Evolutionary conservation across 192 early-diverging fungal genomes (phyloP).

Genomic region (Allomyces javanicus): DNA sequence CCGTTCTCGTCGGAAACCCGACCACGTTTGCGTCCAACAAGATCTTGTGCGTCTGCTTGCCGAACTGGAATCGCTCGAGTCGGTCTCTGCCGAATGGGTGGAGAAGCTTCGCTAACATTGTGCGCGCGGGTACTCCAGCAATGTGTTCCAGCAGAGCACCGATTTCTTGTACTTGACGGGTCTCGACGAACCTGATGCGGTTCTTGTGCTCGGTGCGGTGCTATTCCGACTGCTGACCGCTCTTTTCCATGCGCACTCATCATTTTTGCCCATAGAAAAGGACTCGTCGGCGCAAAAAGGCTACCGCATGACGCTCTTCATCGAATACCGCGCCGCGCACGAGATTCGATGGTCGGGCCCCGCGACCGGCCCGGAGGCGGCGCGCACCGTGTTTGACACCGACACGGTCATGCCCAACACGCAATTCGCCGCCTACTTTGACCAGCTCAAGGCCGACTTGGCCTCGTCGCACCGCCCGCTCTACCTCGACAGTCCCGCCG

Average conservation of each 20-base stretch:
- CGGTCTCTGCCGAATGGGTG: not conserved
- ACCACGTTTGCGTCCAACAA: conserved; percentile 71
- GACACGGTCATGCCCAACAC: not conserved
- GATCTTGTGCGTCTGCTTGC: conserved; percentile 43
- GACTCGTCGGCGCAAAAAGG: not conserved
- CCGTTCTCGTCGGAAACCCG: conserved; percentile 49
- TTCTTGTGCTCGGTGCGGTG: conserved; percentile 26
- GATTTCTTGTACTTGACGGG: conserved; percentile 79
- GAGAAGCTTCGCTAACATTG: not conserved
- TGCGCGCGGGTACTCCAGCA: conserved; percentile 15
- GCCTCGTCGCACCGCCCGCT: not conserved
- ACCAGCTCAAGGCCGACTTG: not conserved
- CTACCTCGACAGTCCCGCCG: not conserved
- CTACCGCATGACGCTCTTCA: conserved; percentile 2
- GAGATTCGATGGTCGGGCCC: conserved; percentile 26
- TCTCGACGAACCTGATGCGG: conserved; percentile 80
- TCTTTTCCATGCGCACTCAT: not conserved
- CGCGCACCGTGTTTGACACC: not conserved
- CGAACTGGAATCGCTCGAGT: not conserved
- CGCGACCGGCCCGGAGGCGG: not conserved
- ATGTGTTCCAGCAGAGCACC: conserved; percentile 83
- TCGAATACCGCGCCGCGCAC: conserved; percentile 16
- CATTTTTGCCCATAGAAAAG: not conserved
- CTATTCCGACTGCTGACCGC: not conserved
- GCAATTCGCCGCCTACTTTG: not conserved